Conservation (phyloP, 768 basidiomycete genomes). For the Lactifluus echinatus region DNA sequence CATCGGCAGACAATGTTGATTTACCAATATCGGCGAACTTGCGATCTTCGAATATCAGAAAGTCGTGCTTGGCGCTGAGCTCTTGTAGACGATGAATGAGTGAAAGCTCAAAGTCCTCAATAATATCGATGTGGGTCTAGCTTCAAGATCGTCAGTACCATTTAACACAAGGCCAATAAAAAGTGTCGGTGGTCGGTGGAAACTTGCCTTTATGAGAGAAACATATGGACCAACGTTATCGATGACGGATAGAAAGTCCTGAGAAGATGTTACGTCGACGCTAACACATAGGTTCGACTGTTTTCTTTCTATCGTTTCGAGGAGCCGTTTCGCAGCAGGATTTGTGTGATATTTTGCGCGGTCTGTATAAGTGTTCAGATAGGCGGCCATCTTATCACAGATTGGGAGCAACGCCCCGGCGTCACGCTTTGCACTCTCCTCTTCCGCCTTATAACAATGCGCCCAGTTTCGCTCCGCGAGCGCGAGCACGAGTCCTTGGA, state of each 20-base stretch:
- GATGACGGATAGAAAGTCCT: slow-evolving; percentile 76
- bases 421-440: not conserved
- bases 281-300: slow-evolving; percentile 89
- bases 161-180: slow-evolving; percentile 19
- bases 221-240: slow-evolving; percentile 82
- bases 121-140: slow-evolving; percentile 93
- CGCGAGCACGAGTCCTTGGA: slow-evolving; percentile 23
- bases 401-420: not conserved
- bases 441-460: not conserved
- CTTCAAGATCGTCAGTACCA: slow-evolving; percentile 21
- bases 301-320: slow-evolving; percentile 80
- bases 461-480: not conserved
- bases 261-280: slow-evolving; percentile 81
- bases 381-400: slow-evolving; percentile 16
- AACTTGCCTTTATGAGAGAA: slow-evolving; percentile 85
- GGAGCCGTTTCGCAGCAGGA: slow-evolving; percentile 67
- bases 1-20: slow-evolving; percentile 14
- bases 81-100: slow-evolving; percentile 61
- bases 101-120: slow-evolving; percentile 78
- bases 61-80: slow-evolving; percentile 76
- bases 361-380: slow-evolving; percentile 50
- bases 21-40: slow-evolving; percentile 98
- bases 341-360: slow-evolving; percentile 54
- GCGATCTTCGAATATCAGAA: slow-evolving; percentile 95
- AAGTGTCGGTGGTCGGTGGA: not conserved